These are phyloP conservation scores for Stephania japonica DNA, from an alignment of 164 flowering plant genomes.

Conservation along the genomic window DNA sequence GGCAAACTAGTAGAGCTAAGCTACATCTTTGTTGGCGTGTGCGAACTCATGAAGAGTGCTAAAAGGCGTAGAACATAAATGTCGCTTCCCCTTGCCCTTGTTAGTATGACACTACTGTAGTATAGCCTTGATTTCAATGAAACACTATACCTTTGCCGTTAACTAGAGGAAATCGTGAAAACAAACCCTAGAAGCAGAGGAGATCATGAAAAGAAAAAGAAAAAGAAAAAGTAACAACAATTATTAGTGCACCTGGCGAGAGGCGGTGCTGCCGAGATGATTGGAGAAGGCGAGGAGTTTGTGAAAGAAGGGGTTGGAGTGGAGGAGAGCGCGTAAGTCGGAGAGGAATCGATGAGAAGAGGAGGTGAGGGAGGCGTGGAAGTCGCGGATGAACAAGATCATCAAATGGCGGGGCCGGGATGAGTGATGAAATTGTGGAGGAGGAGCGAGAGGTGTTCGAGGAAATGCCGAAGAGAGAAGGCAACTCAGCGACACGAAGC, in stretches of 20 bases:
- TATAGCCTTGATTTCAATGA: no score
- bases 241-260: no score
- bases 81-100: no score
- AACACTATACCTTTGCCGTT: no score
- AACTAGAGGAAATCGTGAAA: no score
- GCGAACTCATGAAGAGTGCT: no score
- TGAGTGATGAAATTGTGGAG: constrained; percentile 1
- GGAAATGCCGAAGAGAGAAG: constrained; percentile 15
- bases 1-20: not conserved
- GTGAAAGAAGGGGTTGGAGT: constrained; percentile 36
- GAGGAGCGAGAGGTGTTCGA: constrained; percentile 13
- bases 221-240: no score
- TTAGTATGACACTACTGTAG: no score
- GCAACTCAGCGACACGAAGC: constrained; percentile 2
- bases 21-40: not conserved
- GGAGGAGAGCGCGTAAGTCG: constrained; percentile 24
- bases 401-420: constrained; percentile 2
- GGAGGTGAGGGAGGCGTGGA: constrained; percentile 23
- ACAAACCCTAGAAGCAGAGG: no score
- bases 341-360: constrained; percentile 28
- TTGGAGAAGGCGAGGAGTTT: constrained; percentile 25
- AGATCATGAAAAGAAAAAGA: no score
- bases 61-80: no score
- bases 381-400: not conserved
- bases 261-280: no score